Conservation (phyloP, 1,284 basidiomycete species). For the Neonothopanus nambi region DNA sequence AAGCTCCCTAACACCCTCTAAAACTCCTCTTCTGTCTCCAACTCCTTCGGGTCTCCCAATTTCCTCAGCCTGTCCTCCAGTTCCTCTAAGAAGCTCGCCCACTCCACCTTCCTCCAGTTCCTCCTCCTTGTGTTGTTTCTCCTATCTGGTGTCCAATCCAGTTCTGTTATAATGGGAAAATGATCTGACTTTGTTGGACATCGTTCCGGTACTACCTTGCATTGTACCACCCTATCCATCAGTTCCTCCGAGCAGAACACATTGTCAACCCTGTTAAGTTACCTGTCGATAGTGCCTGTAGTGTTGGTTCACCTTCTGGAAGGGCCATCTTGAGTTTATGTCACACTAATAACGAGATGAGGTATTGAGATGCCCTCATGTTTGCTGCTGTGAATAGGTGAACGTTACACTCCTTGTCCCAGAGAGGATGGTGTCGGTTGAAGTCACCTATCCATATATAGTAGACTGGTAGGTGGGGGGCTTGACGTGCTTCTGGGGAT, state of each 20-base stretch:
- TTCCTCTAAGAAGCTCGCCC: constrained; percentile 22
- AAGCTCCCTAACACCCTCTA: not conserved
- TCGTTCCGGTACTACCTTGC: not conserved
- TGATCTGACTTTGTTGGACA: constrained; percentile 22
- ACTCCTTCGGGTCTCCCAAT: not conserved
- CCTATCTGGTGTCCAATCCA: constrained; percentile 7
- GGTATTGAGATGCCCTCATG: not conserved
- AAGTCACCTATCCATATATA: constrained; percentile 45
- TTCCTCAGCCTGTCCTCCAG: not conserved
- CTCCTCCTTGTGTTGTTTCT: not conserved
- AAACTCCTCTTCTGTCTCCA: not conserved
- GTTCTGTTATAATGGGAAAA: constrained; percentile 17
- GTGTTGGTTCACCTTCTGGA: constrained; percentile 29
- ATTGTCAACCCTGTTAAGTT: constrained; percentile 36
- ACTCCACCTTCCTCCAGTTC: constrained; percentile 25
- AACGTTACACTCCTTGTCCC: constrained; percentile 39
- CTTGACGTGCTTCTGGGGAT: not conserved
- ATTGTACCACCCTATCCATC: constrained; percentile 17
- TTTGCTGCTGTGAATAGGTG: constrained; percentile 33
- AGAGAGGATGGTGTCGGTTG: constrained; percentile 49
- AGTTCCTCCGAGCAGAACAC: constrained; percentile 28
- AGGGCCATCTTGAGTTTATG: constrained; percentile 28
- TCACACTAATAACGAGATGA: constrained; percentile 21
- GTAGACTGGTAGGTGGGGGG: not conserved
- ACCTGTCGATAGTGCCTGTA: constrained; percentile 24